Conservation (phyloP, 441 rosid species). For the Erysimum cheiri region DNA sequence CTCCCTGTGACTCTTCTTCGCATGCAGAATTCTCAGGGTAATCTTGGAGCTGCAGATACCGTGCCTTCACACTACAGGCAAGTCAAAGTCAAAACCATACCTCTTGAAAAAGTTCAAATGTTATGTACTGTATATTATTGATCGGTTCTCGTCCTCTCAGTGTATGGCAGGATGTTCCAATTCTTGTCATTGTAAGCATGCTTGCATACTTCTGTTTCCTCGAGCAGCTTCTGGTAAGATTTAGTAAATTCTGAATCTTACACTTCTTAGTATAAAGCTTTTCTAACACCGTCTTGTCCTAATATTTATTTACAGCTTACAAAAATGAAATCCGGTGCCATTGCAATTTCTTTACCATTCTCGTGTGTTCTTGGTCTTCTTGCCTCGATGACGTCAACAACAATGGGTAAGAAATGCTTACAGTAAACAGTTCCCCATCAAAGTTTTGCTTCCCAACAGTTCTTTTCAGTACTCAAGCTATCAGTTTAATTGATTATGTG, state of each 20-base stretch:
- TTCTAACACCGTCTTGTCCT: slow-evolving; percentile 33
- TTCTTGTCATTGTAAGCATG: slow-evolving; percentile 92
- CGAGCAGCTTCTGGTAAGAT: slow-evolving; percentile 88
- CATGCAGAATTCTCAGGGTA: slow-evolving; percentile 56
- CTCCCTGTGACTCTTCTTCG: slow-evolving; percentile 92
- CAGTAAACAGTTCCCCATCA: slow-evolving; percentile 1
- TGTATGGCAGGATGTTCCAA: slow-evolving; percentile 94
- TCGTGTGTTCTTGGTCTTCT: slow-evolving; percentile 90
- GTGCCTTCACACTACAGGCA: slow-evolving; percentile 37
- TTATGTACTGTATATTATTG: slow-evolving; percentile 4
- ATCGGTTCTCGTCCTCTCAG: slow-evolving; percentile 46
- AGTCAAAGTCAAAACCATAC: slow-evolving; percentile 25
- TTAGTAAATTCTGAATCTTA: slow-evolving; percentile 60
- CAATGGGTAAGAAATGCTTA: slow-evolving; percentile 69
- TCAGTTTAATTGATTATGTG: slow-evolving; percentile 12
- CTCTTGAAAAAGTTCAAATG: neutral
- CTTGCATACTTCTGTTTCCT: slow-evolving; percentile 95
- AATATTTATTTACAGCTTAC: slow-evolving; percentile 52
- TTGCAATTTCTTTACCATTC: slow-evolving; percentile 94
- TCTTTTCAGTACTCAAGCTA: slow-evolving; percentile 1
- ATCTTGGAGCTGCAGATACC: slow-evolving; percentile 14
- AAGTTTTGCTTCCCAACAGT: neutral
- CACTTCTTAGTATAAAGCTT: slow-evolving; percentile 18
- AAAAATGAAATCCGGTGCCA: slow-evolving; percentile 86
- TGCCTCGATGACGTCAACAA: slow-evolving; percentile 91